Evolutionary conservation across 73 alveolate genomes (phyloP).

Genomic region (Symbiodinium pilosum): DNA sequence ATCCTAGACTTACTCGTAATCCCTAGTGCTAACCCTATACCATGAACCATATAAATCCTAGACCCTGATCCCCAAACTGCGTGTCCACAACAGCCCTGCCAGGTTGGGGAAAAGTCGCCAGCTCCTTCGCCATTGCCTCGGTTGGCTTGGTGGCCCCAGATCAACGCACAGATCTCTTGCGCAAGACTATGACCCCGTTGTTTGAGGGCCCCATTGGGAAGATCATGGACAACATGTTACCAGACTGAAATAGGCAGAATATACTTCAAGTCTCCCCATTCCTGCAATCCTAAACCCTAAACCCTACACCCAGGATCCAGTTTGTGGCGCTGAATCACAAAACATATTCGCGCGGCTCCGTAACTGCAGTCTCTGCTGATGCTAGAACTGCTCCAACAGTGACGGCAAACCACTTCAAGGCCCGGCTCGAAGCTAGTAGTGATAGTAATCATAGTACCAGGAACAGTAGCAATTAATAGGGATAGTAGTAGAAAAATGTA

Average conservation of each 20-base stretch:
- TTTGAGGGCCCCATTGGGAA: conserved; percentile 50
- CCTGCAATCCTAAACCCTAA: too few relatives aligned
- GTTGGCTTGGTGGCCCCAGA: conserved; percentile 70
- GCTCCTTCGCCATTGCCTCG: conserved; percentile 52
- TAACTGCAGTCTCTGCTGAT: conserved; percentile 43
- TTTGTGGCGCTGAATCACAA: conserved; percentile 76
- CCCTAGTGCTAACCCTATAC: too few relatives aligned
- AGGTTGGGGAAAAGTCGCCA: conserved; percentile 83
- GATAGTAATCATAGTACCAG: too few relatives aligned
- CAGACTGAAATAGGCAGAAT: background rate
- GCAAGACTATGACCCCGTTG: conserved; percentile 44
- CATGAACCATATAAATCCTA: too few relatives aligned
- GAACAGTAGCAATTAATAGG: too few relatives aligned
- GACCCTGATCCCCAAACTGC: too few relatives aligned
- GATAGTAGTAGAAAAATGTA: too few relatives aligned
- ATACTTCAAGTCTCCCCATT: background rate
- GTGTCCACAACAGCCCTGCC: background rate
- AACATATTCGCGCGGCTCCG: conserved; percentile 60
- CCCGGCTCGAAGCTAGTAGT: too few relatives aligned
- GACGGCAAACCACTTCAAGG: conserved; percentile 89
- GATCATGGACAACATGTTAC: conserved; percentile 64
- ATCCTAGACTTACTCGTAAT: too few relatives aligned
- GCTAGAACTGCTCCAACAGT: conserved; percentile 30
- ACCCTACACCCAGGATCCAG: conserved; percentile 66
- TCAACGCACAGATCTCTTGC: conserved; percentile 59